Conservation (phyloP, 495 filamentous ascomycete genomes). For the Letharia lupina region DNA sequence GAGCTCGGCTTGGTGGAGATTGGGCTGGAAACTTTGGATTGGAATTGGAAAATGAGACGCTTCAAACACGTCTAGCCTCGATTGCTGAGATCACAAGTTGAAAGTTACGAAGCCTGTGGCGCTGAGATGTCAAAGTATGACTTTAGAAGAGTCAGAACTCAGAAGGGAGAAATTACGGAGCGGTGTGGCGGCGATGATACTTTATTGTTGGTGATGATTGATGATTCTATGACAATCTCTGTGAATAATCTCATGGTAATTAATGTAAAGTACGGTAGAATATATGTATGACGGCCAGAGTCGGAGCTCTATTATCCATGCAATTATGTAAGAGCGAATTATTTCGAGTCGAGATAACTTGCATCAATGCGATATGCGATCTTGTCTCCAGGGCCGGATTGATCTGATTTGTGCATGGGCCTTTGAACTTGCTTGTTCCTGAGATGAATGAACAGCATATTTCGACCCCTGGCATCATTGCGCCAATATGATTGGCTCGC, state of each 20-base stretch:
- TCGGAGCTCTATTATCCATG: background rate
- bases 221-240: background rate
- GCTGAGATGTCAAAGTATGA: background rate
- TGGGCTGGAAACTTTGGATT: background rate
- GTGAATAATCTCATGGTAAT: background rate
- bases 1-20: background rate
- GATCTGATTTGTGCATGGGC: background rate
- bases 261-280: too few species aligned
- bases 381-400: background rate
- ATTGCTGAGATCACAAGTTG: background rate
- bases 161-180: background rate
- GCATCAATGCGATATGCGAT: constrained; percentile 6
- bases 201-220: background rate
- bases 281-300: background rate
- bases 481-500: background rate
- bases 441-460: background rate
- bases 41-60: background rate
- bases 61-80: background rate
- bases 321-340: constrained; percentile 1
- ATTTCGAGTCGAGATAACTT: background rate
- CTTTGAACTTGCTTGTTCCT: background rate
- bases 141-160: background rate
- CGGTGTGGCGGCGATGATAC: background rate
- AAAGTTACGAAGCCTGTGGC: background rate
- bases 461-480: background rate